Evolutionary conservation across 2,329 filamentous ascomycete genomes (phyloP), one percentile per base, ranked within the genome.

Genomic region (Sarocladium kiliense): DNA sequence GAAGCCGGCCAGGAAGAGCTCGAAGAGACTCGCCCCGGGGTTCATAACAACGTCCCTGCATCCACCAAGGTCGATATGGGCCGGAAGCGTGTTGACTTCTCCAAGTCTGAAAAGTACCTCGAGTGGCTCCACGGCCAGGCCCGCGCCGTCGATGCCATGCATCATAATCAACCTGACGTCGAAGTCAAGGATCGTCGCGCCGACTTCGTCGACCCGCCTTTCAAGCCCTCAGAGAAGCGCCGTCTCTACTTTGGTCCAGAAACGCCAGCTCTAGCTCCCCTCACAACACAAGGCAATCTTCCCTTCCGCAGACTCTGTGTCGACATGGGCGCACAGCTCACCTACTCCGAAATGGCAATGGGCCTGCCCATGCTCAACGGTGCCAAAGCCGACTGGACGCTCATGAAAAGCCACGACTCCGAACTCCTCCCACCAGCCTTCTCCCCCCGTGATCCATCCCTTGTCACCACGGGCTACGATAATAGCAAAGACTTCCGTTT

Each of bases 271-370:
- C 77, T 99, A n/a, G 94, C 94, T 3, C 94, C 94, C 34, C 79
- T 99, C 50, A 99, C 94, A 1, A 99, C 94, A 0, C 94, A 97
- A 72, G 94, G 94, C 45, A 99, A 99, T 65, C 78, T 97, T 49
- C 94, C 94, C 1, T 99, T 96, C 76, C 87, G 94, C 56, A 84
- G 94, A 51, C 82, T 99, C 27, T 97, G 92, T 65, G 86, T 91
- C 12, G 88, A 92, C 55, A 80, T 97, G 23, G 94, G 94, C 34
- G 92, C 91, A 26, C 88, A 97, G 66, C 79, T 96, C 50, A 99
- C 94, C 0, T 99, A 96, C 76, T 97, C 93, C 0, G 94, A 99
- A 72, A 99, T 99, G 94, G 94, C 93, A 3, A 89, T 99, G 81
- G 86, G 90, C 26, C 76, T 96, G 70, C 92, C 93, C 10, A 74